Conservation (phyloP, 768 basidiomycete genomes). For the Calocera cornea region DNA sequence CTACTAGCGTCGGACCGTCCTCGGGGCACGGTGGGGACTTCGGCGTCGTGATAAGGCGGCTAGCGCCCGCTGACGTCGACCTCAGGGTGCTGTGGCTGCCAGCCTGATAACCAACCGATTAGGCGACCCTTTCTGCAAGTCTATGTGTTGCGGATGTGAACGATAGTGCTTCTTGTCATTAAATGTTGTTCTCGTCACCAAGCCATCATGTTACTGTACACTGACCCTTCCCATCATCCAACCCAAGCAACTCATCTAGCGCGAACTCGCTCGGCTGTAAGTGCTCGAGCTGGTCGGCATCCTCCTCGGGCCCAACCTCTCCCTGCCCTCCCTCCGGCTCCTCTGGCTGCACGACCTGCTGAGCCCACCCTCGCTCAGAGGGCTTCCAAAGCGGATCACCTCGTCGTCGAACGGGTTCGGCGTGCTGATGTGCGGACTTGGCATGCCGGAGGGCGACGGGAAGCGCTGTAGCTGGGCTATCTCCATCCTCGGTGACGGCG, state of each 20-base stretch:
- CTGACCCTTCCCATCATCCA: background rate
- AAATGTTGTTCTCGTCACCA: background rate
- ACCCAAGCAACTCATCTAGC: background rate
- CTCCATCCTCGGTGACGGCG: no score
- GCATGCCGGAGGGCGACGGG: background rate
- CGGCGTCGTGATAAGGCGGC: background rate
- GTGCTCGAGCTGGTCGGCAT: background rate
- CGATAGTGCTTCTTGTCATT: no score
- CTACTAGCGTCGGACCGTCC: background rate
- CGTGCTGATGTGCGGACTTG: constrained; percentile 1
- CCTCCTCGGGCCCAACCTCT: background rate
- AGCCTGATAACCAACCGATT: no score
- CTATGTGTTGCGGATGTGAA: no score
- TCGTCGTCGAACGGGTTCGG: constrained; percentile 1
- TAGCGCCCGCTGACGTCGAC: no score
- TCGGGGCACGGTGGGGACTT: background rate
- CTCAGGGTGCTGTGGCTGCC: no score
- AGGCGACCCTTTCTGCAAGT: no score
- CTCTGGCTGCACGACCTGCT: background rate
- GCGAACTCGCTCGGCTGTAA: background rate
- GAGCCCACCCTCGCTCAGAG: background rate
- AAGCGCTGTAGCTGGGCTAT: background rate
- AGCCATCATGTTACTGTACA: background rate
- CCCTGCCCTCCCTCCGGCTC: no score
- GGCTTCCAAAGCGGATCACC: background rate